Conservation (phyloP, 768 basidiomycete species). For the Macrolepiota albuminosa region DNA sequence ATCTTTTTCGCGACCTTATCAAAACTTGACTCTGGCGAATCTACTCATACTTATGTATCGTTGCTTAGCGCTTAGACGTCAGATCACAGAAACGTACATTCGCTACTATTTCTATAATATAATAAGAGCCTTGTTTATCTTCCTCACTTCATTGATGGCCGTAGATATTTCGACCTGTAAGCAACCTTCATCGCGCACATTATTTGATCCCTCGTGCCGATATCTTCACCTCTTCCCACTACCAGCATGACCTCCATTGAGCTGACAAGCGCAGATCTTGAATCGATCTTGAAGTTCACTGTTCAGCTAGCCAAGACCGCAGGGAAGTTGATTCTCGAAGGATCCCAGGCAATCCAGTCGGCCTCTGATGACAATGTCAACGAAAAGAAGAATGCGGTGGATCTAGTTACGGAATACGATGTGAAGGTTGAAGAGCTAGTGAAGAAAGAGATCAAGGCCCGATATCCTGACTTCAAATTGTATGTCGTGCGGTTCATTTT, state of each 20-base stretch:
- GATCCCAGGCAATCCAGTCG: conserved; percentile 67
- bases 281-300: conserved; percentile 63
- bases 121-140: not conserved
- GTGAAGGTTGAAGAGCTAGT: conserved; percentile 87
- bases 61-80: no score
- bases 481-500: conserved; percentile 34
- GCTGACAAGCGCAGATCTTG: conserved; percentile 46
- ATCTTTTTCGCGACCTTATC: conserved; percentile 23
- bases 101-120: not conserved
- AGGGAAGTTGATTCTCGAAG: conserved; percentile 71
- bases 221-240: not conserved
- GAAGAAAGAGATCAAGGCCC: conserved; percentile 53
- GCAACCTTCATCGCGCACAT: not conserved
- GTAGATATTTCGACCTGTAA: not conserved
- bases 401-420: conserved; percentile 94
- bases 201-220: not conserved
- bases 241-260: conserved; percentile 28
- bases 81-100: not conserved
- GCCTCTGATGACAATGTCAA: conserved; percentile 55
- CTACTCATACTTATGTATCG: no score
- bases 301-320: conserved; percentile 68
- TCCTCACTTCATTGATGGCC: not conserved
- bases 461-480: conserved; percentile 81
- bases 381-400: conserved; percentile 92
- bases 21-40: no score